Evolutionary conservation across 495 filamentous ascomycete genomes (phyloP).

Genomic region (Hypoxylon fragiforme): DNA sequence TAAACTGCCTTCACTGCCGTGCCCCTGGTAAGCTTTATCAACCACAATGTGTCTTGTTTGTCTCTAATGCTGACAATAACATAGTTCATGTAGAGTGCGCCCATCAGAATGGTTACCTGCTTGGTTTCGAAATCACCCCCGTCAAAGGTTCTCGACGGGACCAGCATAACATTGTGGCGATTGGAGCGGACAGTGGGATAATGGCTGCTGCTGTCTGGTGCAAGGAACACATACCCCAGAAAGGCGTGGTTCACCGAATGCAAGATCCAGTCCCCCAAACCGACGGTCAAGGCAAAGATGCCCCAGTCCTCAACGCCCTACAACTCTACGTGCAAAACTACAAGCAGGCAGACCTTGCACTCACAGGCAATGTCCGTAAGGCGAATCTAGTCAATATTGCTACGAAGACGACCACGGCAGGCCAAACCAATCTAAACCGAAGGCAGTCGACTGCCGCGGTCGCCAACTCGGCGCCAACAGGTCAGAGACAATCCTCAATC

Average conservation of each 20-base stretch:
- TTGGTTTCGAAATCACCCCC: slow-evolving; percentile 89
- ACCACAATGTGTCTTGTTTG: background rate
- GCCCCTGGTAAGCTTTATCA: slow-evolving; percentile 49
- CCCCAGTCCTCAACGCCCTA: slow-evolving; percentile 61
- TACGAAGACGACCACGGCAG: slow-evolving; percentile 42
- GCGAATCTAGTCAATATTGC: slow-evolving; percentile 58
- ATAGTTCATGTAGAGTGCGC: slow-evolving; percentile 89
- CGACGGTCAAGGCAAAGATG: slow-evolving; percentile 48
- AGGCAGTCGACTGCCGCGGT: slow-evolving; percentile 44
- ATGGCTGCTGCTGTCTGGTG: slow-evolving; percentile 86
- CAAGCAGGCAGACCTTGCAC: slow-evolving; percentile 88
- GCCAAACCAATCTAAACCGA: slow-evolving; percentile 34
- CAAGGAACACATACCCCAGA: slow-evolving; percentile 74
- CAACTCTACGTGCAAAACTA: slow-evolving; percentile 84
- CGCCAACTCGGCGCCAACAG: slow-evolving; percentile 8
- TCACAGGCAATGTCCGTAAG: slow-evolving; percentile 91
- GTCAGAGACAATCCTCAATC: slow-evolving; percentile 20
- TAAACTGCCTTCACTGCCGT: slow-evolving; percentile 80
- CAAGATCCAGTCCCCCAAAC: slow-evolving; percentile 67
- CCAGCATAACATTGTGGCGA: slow-evolving; percentile 68
- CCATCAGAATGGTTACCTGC: slow-evolving; percentile 73
- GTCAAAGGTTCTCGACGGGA: slow-evolving; percentile 86
- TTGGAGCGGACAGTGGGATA: slow-evolving; percentile 75
- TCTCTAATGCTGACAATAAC: slow-evolving; percentile 18
- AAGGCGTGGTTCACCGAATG: slow-evolving; percentile 73